Percentiles rank a stretch among this genome's conserved stretches.
These are phyloP conservation scores for Oenanthe sinensis DNA, from an alignment of 129 eudicot genomes.

Conservation along the genomic window DNA sequence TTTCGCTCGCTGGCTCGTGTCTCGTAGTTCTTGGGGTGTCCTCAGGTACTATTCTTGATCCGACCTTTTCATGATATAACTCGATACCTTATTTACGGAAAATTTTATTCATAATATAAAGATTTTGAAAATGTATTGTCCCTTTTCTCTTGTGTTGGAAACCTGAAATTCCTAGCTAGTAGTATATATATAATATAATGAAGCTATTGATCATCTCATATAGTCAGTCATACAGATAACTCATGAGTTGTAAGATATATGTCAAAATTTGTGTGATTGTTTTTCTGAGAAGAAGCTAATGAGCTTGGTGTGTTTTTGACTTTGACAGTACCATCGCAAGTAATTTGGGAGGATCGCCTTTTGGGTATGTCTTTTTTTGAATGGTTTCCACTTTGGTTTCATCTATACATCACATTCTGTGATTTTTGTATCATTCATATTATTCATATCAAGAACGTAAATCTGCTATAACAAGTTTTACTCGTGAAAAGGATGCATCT, in stretches of 20 bases:
- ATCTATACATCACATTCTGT: not conserved
- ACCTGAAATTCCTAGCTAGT: no score
- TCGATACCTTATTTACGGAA: no score
- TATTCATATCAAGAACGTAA: not conserved
- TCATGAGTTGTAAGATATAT: not conserved
- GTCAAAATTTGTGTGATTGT: not conserved
- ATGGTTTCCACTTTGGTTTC: not conserved
- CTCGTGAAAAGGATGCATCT: not conserved
- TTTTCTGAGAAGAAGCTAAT: not conserved
- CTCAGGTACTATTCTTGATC: slow-evolving; percentile 35
- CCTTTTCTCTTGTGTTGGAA: no score
- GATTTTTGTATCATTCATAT: not conserved
- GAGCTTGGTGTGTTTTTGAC: not conserved
- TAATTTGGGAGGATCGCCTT: slow-evolving; percentile 90
- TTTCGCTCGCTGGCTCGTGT: slow-evolving; percentile 90
- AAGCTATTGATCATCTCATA: no score
- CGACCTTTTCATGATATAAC: no score
- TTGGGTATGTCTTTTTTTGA: slow-evolving; percentile 47
- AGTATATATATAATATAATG: no score
- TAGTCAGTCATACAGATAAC: not conserved
- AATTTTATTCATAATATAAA: no score
- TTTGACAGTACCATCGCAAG: slow-evolving; percentile 72
- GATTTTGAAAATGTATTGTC: no score
- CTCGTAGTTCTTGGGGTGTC: slow-evolving; percentile 75
- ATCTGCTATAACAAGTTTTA: not conserved